These are phyloP conservation scores for Fusarium duplospermum DNA, from an alignment of 2,329 filamentous ascomycete species.

Conservation along the genomic window DNA sequence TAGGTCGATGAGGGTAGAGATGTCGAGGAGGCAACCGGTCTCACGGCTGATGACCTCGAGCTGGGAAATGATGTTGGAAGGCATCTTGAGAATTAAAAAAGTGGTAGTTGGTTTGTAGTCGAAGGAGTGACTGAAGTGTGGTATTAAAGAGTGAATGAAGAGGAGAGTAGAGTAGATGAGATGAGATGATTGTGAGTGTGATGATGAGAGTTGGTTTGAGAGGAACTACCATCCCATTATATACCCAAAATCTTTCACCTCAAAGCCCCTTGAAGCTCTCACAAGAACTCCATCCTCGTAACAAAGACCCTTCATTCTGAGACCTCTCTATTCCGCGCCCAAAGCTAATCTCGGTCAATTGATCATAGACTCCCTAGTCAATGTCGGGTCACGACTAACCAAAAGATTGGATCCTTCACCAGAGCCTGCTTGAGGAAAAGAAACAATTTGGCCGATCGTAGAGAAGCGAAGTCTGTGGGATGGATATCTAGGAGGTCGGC, in stretches of 20 bases:
- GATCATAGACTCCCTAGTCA: background rate
- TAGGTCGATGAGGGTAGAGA: conserved; percentile 35
- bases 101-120: conserved; percentile 3
- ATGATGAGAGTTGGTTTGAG: conserved; percentile 1
- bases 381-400: background rate
- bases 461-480: background rate
- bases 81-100: conserved; percentile 24
- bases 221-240: conserved; percentile 12
- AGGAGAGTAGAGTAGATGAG: background rate
- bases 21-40: conserved; percentile 37
- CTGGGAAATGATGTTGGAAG: conserved; percentile 31
- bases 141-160: conserved; percentile 15
- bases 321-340: background rate
- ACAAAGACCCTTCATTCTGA: background rate
- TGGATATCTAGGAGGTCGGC: background rate
- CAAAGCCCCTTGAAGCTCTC: background rate
- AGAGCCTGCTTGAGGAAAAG: background rate
- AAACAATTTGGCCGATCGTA: conserved; percentile 3
- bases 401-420: conserved; percentile 1
- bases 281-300: background rate
- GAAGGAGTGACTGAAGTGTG: conserved; percentile 18
- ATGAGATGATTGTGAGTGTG: conserved; percentile 15
- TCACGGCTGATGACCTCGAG: conserved; percentile 36
- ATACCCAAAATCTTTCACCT: conserved; percentile 1
- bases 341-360: conserved; percentile 1